Evolutionary conservation across 2,329 filamentous ascomycete genomes (phyloP).

Genomic region (Epichloe brachyelytri): DNA sequence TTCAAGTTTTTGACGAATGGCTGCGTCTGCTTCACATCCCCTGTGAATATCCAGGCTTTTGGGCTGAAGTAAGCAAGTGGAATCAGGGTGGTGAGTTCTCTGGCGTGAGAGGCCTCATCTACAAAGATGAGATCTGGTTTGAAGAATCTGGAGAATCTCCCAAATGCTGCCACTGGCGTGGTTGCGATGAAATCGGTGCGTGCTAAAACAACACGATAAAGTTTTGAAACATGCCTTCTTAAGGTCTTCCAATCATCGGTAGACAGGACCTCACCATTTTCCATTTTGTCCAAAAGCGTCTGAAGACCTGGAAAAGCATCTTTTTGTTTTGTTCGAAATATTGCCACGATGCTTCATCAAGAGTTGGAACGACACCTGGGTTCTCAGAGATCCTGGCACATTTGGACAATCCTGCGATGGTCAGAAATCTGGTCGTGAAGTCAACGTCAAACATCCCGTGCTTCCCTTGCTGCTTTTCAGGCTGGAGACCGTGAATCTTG

Average conservation of each 20-base stretch:
- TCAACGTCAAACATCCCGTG: conserved; percentile 9
- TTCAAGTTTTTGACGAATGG: conserved; percentile 25
- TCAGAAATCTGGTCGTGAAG: conserved; percentile 24
- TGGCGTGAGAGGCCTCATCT: conserved; percentile 47
- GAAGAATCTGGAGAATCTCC: conserved; percentile 37
- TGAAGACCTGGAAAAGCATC: conserved; percentile 22
- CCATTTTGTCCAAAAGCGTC: conserved; percentile 22
- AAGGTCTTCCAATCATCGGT: conserved; percentile 18
- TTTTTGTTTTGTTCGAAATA: conserved; percentile 22
- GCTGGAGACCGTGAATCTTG: conserved; percentile 14
- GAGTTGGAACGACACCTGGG: conserved; percentile 20
- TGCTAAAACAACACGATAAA: conserved; percentile 26
- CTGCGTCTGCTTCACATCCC: conserved; percentile 31
- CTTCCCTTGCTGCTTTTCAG: background rate
- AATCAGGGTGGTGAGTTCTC: conserved; percentile 33
- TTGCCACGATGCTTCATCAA: conserved; percentile 31
- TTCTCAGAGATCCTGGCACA: conserved; percentile 7
- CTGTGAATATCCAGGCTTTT: conserved; percentile 31
- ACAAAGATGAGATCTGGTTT: conserved; percentile 78
- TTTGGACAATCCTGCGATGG: conserved; percentile 13
- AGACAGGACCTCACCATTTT: conserved; percentile 13
- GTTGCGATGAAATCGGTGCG: conserved; percentile 32
- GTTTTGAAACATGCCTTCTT: conserved; percentile 17
- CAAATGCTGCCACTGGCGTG: conserved; percentile 30
- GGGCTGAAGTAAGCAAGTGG: conserved; percentile 30